Percentiles rank a stretch among this genome's conserved stretches.
phyloP scores from a whole-genome alignment of 2,329 filamentous ascomycete species.

The Hyphodiscus sp. region DNA sequence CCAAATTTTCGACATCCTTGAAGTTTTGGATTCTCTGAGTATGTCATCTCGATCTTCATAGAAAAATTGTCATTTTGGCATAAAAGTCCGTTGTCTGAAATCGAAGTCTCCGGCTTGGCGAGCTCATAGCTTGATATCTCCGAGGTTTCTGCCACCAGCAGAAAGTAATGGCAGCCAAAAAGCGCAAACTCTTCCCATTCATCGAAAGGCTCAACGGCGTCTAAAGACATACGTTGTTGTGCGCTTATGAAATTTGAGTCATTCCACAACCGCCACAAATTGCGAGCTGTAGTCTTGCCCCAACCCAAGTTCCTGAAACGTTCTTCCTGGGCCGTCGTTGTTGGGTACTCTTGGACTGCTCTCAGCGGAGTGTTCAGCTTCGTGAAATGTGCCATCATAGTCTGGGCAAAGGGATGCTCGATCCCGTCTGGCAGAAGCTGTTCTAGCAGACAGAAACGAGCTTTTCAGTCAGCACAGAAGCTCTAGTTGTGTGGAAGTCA shows the following conservation, averaged over 20 bases:
- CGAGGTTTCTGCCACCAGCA: constrained; percentile 52
- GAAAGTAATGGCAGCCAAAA: constrained; percentile 77
- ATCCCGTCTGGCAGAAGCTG: constrained; percentile 75
- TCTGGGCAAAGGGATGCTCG: constrained; percentile 75
- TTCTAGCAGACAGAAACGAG: constrained; percentile 80
- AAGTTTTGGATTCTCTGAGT: constrained; percentile 33
- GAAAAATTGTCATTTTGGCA: not conserved
- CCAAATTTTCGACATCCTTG: constrained; percentile 54
- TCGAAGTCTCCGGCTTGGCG: not conserved
- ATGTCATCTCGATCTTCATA: constrained; percentile 22
- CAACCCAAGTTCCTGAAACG: constrained; percentile 69
- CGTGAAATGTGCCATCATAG: constrained; percentile 78
- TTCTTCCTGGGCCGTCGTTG: constrained; percentile 54
- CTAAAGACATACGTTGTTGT: constrained; percentile 54
- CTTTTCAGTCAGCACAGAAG: constrained; percentile 35
- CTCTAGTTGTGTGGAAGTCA: not conserved
- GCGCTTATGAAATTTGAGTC: constrained; percentile 58
- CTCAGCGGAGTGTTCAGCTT: constrained; percentile 75
- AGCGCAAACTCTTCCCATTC: constrained; percentile 94
- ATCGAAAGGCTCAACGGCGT: constrained; percentile 77
- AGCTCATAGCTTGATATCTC: not conserved
- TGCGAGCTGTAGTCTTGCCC: constrained; percentile 53
- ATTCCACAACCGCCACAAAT: constrained; percentile 79
- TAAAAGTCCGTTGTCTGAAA: not conserved
- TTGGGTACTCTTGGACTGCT: constrained; percentile 65